A percentile compares a stretch with the other conserved stretches of the same genome.
phyloP scores from a whole-genome alignment of 257 asterid species.

The Linaria vulgaris region DNA sequence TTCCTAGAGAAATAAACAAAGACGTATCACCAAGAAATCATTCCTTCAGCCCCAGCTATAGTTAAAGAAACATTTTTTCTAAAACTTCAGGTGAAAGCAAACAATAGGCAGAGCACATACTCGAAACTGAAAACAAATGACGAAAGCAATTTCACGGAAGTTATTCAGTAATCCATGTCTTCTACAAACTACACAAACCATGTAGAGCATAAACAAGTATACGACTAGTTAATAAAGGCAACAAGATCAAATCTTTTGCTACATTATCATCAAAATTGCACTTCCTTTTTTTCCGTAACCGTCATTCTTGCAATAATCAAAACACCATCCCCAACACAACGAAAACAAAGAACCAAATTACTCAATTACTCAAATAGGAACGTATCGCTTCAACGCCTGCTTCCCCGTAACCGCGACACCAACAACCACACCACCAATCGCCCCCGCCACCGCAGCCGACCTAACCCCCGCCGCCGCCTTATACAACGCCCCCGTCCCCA shows the following conservation, averaged over 20 bases:
- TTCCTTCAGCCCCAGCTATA: no score
- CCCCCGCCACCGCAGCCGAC: constrained; percentile 78
- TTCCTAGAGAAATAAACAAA: no score
- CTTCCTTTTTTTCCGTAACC: not conserved
- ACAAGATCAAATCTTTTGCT: constrained; percentile 17
- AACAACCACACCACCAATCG: constrained; percentile 61
- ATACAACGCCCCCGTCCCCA: constrained; percentile 61
- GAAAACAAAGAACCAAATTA: constrained; percentile 18
- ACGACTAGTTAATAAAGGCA: not conserved
- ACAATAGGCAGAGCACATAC: not conserved
- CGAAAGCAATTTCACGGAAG: not conserved
- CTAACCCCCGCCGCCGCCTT: constrained; percentile 72
- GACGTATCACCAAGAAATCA: no score
- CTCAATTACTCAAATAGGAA: constrained; percentile 49
- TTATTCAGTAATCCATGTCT: constrained; percentile 6
- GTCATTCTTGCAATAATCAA: constrained; percentile 25
- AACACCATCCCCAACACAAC: constrained; percentile 6
- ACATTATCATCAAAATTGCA: constrained; percentile 31
- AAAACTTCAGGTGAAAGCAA: constrained; percentile 17
- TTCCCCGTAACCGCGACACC: constrained; percentile 57
- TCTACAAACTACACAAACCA: constrained; percentile 28
- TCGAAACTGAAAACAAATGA: not conserved
- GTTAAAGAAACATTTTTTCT: no score
- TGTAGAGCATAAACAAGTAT: not conserved
- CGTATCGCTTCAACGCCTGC: constrained; percentile 58